Percentiles rank a stretch among this genome's conserved stretches.
Evolutionary conservation across 257 asterid species (phyloP).

Genomic region (Gentiana dahurica): DNA sequence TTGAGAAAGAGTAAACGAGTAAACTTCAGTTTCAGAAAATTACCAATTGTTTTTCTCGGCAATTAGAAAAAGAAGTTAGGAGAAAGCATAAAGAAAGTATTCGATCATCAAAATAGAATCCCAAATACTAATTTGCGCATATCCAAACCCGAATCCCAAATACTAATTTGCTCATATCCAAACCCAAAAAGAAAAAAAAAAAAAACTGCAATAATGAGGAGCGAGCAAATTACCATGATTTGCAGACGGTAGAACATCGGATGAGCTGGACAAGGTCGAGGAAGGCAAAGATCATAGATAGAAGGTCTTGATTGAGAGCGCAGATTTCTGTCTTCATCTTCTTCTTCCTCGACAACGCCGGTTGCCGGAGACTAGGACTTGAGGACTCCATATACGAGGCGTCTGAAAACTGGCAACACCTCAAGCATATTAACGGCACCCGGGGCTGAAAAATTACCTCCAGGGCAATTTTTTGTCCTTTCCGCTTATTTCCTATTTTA

Average conservation of each 20-base stretch:
- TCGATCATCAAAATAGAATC: too few relatives aligned
- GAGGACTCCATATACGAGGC: constrained; percentile 21
- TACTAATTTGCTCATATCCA: too few relatives aligned
- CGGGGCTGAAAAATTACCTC: too few relatives aligned
- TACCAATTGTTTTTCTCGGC: background rate
- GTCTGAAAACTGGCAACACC: too few relatives aligned
- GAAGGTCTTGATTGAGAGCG: constrained; percentile 47
- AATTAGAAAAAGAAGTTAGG: background rate
- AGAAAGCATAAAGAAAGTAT: background rate
- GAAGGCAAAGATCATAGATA: constrained; percentile 50
- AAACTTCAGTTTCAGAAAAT: background rate
- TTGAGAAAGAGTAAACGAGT: background rate
- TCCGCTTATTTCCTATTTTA: too few relatives aligned
- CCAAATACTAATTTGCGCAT: too few relatives aligned
- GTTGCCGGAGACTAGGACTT: constrained; percentile 21
- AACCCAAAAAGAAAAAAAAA: too few relatives aligned
- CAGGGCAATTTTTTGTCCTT: too few relatives aligned
- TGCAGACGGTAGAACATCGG: constrained; percentile 91
- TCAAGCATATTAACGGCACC: too few relatives aligned
- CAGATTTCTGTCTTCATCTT: constrained; percentile 22
- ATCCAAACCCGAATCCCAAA: too few relatives aligned
- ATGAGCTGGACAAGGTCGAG: constrained; percentile 62
- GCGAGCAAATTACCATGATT: constrained; percentile 44
- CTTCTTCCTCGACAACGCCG: constrained; percentile 16
- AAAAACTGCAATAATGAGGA: background rate